Evolutionary conservation across 805 yeast species (phyloP).

Genomic region (Millerago galiae): DNA sequence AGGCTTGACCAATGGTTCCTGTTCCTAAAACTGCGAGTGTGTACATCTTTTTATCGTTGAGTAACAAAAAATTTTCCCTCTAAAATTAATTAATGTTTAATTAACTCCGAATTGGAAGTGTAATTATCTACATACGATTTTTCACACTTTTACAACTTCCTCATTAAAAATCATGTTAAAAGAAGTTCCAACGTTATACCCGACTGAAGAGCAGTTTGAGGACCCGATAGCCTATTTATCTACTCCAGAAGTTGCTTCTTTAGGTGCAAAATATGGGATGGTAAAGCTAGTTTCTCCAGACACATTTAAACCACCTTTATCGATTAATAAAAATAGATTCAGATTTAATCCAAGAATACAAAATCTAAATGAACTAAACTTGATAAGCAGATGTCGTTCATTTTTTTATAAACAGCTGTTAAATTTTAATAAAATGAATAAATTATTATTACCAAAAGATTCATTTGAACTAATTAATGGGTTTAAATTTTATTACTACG

Average conservation of each 20-base stretch:
- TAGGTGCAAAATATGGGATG: slow-evolving; percentile 65
- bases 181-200: slow-evolving; percentile 46
- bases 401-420: slow-evolving; percentile 57
- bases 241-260: slow-evolving; percentile 31
- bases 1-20: slow-evolving; percentile 96
- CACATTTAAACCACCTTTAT: slow-evolving; percentile 43
- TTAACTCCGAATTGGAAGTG: slow-evolving; percentile 8
- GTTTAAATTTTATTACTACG: slow-evolving; percentile 28
- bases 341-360: slow-evolving; percentile 67
- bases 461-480: slow-evolving; percentile 4
- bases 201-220: slow-evolving; percentile 47
- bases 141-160: neutral
- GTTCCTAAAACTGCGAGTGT: slow-evolving; percentile 81
- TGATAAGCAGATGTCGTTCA: slow-evolving; percentile 54
- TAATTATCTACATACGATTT: slow-evolving; percentile 5
- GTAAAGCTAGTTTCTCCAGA: slow-evolving; percentile 64
- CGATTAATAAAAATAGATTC: slow-evolving; percentile 46
- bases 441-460: slow-evolving; percentile 8
- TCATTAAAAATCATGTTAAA: neutral
- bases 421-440: slow-evolving; percentile 46
- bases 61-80: neutral
- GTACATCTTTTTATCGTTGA: slow-evolving; percentile 23
- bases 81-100: too few species aligned
- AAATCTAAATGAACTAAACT: slow-evolving; percentile 54
- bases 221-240: slow-evolving; percentile 68